Evolutionary conservation across 441 rosid species (phyloP).

Genomic region (Gossypium trilobum): DNA sequence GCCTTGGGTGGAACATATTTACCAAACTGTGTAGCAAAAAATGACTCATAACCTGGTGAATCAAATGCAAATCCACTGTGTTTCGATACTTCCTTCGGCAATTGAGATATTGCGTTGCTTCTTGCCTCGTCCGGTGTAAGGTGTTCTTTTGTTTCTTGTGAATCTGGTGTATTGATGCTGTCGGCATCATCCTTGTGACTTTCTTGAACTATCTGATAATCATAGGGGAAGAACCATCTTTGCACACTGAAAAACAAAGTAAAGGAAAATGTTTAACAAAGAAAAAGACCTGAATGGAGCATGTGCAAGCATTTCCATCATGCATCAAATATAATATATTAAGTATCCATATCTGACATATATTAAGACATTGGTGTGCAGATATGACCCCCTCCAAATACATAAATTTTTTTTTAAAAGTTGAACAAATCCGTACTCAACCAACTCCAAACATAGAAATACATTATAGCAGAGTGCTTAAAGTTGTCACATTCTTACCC

Average conservation of each 20-base stretch:
- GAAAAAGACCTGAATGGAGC: background rate
- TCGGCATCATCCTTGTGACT: constrained; percentile 64
- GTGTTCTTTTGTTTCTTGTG: constrained; percentile 43
- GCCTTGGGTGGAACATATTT: constrained; percentile 83
- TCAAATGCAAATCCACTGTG: constrained; percentile 96
- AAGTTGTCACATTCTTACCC: constrained; percentile 44
- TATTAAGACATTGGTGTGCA: too few species aligned
- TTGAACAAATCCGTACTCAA: too few species aligned
- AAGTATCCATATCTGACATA: too few species aligned
- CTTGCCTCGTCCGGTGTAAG: constrained; percentile 78
- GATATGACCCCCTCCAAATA: too few species aligned
- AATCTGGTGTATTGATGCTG: constrained; percentile 35
- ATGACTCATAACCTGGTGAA: constrained; percentile 93
- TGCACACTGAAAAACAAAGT: constrained; percentile 43
- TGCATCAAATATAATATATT: constrained; percentile 1
- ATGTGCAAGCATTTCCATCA: background rate
- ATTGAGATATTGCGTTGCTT: constrained; percentile 75
- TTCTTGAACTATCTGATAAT: constrained; percentile 91
- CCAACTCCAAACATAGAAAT: background rate
- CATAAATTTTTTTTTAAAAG: too few species aligned
- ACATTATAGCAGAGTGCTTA: background rate
- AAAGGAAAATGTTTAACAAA: background rate
- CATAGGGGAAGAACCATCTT: constrained; percentile 89
- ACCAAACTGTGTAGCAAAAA: constrained; percentile 84
- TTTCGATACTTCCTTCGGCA: constrained; percentile 79